Conservation (phyloP, 1,284 basidiomycete genomes). For the Fomitopsis schrenkii region DNA sequence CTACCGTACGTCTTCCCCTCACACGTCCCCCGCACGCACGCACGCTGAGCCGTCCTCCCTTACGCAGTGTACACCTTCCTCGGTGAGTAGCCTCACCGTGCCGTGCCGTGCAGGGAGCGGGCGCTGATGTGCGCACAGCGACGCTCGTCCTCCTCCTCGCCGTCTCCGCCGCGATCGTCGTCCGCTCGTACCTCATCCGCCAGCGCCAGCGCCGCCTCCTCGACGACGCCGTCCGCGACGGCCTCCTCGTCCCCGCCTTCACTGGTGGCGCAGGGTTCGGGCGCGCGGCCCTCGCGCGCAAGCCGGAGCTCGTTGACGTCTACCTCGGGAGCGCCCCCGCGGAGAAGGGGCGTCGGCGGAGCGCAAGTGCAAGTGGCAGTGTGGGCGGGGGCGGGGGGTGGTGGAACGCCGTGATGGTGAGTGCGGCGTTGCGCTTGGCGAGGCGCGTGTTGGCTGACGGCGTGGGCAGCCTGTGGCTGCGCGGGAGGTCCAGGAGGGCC, state of each 20-base stretch:
- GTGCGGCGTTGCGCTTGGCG: no score
- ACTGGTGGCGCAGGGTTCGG: not conserved
- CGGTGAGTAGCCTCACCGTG: conserved; percentile 15
- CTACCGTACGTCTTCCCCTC: conserved; percentile 16
- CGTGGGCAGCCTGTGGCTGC: conserved; percentile 1
- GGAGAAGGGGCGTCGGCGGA: not conserved
- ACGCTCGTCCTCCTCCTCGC: conserved; percentile 62
- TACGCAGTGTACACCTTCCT: conserved; percentile 35
- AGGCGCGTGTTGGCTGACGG: no score
- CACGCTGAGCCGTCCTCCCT: not conserved
- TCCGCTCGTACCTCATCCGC: conserved; percentile 55
- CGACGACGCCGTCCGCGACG: conserved; percentile 59
- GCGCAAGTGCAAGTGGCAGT: no score
- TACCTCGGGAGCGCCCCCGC: conserved; percentile 5
- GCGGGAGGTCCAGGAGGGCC: not conserved
- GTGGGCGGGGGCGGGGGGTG: conserved; percentile 7
- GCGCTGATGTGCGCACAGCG: conserved; percentile 28
- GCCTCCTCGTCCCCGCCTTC: conserved; percentile 43
- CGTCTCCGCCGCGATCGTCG: conserved; percentile 59
- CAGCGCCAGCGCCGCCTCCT: conserved; percentile 51
- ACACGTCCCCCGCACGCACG: not conserved
- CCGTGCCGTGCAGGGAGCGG: not conserved
- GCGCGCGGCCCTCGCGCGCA: conserved; percentile 7
- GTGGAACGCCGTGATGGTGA: conserved; percentile 16
- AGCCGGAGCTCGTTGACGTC: conserved; percentile 19